Percentiles rank a stretch among this genome's conserved stretches.
Evolutionary conservation across 495 filamentous ascomycete genomes (phyloP).

Genomic region (Penicillium fimorum): DNA sequence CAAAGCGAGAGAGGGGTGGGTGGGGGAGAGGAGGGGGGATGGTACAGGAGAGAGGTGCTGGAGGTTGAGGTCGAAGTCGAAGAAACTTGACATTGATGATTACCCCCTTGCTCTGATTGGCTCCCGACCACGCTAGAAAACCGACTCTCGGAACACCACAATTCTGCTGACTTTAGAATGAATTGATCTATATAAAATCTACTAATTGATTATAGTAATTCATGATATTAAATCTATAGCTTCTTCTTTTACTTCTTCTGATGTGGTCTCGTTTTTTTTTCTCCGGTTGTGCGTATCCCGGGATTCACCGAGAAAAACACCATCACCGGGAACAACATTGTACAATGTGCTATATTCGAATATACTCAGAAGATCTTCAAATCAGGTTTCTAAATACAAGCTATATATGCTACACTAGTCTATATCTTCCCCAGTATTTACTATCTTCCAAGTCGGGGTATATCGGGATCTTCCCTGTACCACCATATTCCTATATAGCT

Average conservation of each 20-base stretch:
- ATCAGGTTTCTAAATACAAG: neutral
- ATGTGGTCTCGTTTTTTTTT: neutral
- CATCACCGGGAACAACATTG: conserved; percentile 10
- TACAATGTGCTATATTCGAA: neutral
- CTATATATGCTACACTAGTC: neutral
- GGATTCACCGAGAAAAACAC: conserved; percentile 11
- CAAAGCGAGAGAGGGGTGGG: conserved; percentile 31
- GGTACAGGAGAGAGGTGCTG: conserved; percentile 38
- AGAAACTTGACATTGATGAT: conserved; percentile 45
- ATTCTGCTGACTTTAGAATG: neutral
- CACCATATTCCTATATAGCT: neutral
- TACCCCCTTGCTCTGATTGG: conserved; percentile 46
- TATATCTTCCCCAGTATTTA: neutral
- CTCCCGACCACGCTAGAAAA: conserved; percentile 11
- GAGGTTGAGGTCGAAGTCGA: conserved; percentile 43
- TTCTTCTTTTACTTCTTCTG: neutral
- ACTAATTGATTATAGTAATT: neutral
- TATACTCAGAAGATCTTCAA: neutral
- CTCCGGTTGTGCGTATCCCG: conserved; percentile 6
- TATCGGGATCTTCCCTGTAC: neutral
- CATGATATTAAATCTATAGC: neutral
- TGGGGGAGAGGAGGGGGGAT: conserved; percentile 28
- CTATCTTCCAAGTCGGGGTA: neutral
- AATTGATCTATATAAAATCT: neutral
- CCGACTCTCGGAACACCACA: conserved; percentile 10